phyloP scores from a whole-genome alignment of 495 filamentous ascomycete genomes.

The Clavariopsis aquatica region DNA sequence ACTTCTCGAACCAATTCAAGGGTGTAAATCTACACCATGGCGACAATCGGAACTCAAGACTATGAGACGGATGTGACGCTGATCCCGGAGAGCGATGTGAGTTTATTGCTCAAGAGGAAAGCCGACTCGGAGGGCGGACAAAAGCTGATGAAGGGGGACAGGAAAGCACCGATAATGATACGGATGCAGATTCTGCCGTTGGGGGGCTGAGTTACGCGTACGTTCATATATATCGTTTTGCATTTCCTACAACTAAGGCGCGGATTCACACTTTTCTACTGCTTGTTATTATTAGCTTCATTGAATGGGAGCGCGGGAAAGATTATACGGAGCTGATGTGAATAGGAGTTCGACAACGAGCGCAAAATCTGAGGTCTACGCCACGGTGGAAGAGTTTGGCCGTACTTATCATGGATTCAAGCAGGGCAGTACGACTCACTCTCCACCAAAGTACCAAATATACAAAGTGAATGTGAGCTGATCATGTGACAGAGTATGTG shows the following conservation, averaged over 20 bases:
- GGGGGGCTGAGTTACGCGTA: conserved; percentile 18
- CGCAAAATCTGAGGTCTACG: conserved; percentile 3
- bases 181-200: conserved; percentile 17
- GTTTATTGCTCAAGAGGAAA: neutral
- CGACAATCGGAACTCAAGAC: neutral
- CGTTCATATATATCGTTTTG: neutral
- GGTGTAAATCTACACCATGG: neutral
- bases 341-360: conserved; percentile 11
- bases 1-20: neutral
- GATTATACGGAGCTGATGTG: neutral
- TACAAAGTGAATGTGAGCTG: too few species aligned
- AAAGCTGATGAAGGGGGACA: neutral
- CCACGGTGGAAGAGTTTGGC: conserved; percentile 21
- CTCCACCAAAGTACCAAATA: too few species aligned
- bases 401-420: conserved; percentile 28
- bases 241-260: too few species aligned
- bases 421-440: conserved; percentile 10
- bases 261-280: too few species aligned
- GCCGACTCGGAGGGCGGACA: too few species aligned
- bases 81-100: conserved; percentile 20
- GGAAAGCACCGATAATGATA: conserved; percentile 5
- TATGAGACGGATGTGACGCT: neutral
- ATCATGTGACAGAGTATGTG: conserved; percentile 8
- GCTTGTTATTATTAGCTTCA: neutral
- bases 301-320: neutral